A percentile compares a stretch with the other conserved stretches of the same genome.
phyloP scores from a whole-genome alignment of 1,284 basidiomycete genomes.

The Sporisorium exsertum region DNA sequence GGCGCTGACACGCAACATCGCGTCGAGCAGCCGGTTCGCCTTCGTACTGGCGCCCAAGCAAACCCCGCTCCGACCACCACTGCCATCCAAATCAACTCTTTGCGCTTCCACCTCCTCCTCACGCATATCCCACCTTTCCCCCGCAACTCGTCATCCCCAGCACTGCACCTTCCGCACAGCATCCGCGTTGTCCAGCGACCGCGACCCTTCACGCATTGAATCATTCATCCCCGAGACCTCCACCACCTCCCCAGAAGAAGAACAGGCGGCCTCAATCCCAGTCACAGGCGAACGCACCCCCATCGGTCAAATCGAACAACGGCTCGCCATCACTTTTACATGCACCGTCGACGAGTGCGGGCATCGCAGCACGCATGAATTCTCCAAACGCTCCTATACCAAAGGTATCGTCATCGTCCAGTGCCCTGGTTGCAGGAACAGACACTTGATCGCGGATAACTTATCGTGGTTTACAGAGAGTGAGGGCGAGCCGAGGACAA shows the following conservation, averaged over 20 bases:
- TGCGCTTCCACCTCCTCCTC: too few species aligned
- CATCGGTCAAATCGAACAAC: constrained; percentile 58
- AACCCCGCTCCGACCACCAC: neutral
- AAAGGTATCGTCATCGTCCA: constrained; percentile 90
- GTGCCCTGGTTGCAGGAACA: constrained; percentile 89
- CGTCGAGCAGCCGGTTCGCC: constrained; percentile 20
- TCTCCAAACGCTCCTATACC: constrained; percentile 84
- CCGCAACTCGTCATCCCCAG: neutral
- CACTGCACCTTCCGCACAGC: constrained; percentile 13
- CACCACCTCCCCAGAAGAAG: constrained; percentile 4
- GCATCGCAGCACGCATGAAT: constrained; percentile 87
- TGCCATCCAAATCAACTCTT: constrained; percentile 10
- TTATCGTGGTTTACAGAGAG: constrained; percentile 66
- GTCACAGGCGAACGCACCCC: constrained; percentile 48
- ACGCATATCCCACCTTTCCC: too few species aligned
- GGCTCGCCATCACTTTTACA: constrained; percentile 64
- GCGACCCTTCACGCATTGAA: constrained; percentile 3
- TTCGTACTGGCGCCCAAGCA: neutral
- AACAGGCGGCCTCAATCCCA: constrained; percentile 25
- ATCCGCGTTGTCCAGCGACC: neutral
- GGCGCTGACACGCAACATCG: constrained; percentile 15
- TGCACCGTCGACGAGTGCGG: constrained; percentile 74
- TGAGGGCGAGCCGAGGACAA: constrained; percentile 59
- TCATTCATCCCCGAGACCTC: constrained; percentile 26
- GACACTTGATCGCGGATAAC: constrained; percentile 71